Evolutionary conservation across 1,284 basidiomycete genomes (phyloP).

Genomic region (Prillingera fragicola): DNA sequence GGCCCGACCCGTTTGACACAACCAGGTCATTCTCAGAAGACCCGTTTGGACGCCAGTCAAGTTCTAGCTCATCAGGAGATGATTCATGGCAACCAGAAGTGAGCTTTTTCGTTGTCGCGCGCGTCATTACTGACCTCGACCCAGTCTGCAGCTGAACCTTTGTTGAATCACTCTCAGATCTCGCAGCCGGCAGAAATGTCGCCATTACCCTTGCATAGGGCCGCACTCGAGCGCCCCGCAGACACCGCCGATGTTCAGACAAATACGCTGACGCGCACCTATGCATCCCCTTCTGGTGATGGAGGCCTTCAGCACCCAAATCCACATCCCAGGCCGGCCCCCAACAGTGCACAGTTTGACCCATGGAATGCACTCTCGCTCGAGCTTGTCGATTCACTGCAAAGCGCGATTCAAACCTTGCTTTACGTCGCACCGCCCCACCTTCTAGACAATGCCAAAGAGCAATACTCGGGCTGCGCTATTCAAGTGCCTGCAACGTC

Average conservation of each 20-base stretch:
- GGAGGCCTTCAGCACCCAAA: background rate
- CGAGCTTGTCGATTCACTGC: conserved; percentile 80
- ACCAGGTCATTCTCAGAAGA: conserved; percentile 34
- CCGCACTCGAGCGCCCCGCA: too few relatives aligned
- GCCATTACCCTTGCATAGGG: background rate
- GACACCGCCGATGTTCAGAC: too few relatives aligned
- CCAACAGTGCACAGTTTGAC: too few relatives aligned
- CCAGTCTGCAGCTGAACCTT: too few relatives aligned
- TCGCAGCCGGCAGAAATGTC: background rate
- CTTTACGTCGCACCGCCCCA: conserved; percentile 80
- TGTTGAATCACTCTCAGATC: conserved; percentile 6
- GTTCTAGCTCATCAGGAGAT: conserved; percentile 14
- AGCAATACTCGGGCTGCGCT: conserved; percentile 80
- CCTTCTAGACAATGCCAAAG: conserved; percentile 77
- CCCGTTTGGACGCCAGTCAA: conserved; percentile 25
- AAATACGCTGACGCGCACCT: background rate
- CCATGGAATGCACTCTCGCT: conserved; percentile 45
- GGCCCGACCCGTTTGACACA: conserved; percentile 36
- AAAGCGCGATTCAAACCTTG: conserved; percentile 79
- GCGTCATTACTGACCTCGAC: too few relatives aligned
- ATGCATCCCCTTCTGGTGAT: background rate
- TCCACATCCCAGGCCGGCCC: background rate
- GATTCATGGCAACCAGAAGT: too few relatives aligned
- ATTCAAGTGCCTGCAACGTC: conserved; percentile 77
- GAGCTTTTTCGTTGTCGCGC: too few relatives aligned